Base-by-base conservation (phyloP, 2,329 filamentous ascomycete species). In the Rachicladosporium sp. region DNA sequence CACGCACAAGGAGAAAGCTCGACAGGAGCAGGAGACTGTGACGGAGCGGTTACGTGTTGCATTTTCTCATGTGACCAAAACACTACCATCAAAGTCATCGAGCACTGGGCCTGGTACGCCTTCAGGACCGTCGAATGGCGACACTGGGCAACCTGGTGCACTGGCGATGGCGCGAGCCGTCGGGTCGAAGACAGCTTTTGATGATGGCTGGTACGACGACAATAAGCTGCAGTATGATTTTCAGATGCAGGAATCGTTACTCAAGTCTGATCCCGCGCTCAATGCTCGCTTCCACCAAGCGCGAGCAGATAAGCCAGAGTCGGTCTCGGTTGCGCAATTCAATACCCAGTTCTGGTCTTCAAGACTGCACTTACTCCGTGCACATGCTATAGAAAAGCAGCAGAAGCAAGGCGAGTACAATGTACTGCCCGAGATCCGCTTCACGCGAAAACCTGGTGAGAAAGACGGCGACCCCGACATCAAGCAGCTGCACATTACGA, bases 331-430 rank as follows among this genome's bases (percentile, higher is more conserved):
- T 21, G 74, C 75, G 2, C 80, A 87, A 33, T 94, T 96, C 60
- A 87, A 89, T 50, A 70, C 78, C 1, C 89, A 95, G 58, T 98
- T 98, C 64, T 98, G 91, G 91, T 85, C 86, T 1, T 85, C 86
- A 2, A 74, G 93, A 34, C 74, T 88, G 35, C 86, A 86, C 57
- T 68, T 95, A 27, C 71, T 98, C 23, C 82, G 91, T 9, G 82
- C 89, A 0, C 84, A 95, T 63, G 88, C 87, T 2, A 91, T 94
- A 34, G 87, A 96, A 61, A 78, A 75, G 40, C 78, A 76, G 43
- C 93, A 98, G 65, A 82, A 79, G 50, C 81, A 83, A 48, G 91
- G 89, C 4, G 78, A 86, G 3, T 95, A 95, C 64, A 96, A 98
- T 51, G 88, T 96, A 5, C 69, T 98, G 11, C 88, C 91, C 0